These are phyloP conservation scores for Acanthamoeba healyi DNA, from an alignment of 208 protist species.

Conservation along the genomic window DNA sequence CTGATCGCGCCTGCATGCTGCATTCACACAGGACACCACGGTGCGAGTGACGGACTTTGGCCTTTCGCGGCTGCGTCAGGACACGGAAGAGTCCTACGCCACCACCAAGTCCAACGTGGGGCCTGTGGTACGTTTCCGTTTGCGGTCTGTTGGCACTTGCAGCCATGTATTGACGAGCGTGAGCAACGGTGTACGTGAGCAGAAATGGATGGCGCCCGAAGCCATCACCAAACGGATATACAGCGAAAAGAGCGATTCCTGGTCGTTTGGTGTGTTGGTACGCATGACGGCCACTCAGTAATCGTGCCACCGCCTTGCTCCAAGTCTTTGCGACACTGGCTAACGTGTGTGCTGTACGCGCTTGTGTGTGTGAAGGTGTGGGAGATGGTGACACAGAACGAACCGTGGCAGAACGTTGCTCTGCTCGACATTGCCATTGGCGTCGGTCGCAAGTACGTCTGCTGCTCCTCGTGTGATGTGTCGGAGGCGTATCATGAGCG, in stretches of 20 bases:
- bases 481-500: neutral
- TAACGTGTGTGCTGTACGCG: neutral
- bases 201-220: conserved; percentile 74
- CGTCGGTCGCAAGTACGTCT: neutral
- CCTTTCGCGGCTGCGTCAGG: conserved; percentile 45
- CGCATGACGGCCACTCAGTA: neutral
- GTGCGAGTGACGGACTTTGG: conserved; percentile 60
- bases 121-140: conserved; percentile 16
- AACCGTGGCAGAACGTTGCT: conserved; percentile 63
- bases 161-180: no score
- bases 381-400: conserved; percentile 43
- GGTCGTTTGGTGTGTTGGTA: conserved; percentile 67
- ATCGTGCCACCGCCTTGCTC: no score
- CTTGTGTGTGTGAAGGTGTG: neutral
- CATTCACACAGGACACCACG: neutral
- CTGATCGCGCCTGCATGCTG: neutral
- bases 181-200: neutral
- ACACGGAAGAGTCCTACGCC: conserved; percentile 59
- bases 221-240: conserved; percentile 65
- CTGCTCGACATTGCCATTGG: conserved; percentile 58
- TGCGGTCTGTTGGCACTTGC: neutral
- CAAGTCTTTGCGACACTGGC: no score
- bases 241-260: conserved; percentile 63
- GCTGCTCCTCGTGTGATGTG: no score
- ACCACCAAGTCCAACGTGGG: conserved; percentile 69